Base-by-base conservation (phyloP, 306 rosid species). In the Calophaca sinica region DNA sequence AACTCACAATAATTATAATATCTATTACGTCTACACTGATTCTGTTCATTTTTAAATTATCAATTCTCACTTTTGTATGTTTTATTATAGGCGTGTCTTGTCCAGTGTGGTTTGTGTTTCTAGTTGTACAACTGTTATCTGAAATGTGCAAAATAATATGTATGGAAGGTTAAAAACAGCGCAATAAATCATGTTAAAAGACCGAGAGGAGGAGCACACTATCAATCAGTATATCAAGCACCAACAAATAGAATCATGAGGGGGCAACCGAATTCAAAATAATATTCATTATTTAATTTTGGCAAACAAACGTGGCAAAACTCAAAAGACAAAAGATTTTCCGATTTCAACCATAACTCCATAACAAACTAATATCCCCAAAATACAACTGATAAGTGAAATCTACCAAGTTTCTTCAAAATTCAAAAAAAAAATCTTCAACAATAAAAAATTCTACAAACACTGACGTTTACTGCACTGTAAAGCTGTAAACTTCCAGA, bases 91-190 rank as follows among this genome's bases (percentile, higher is more conserved):
- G 9, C 9, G 45, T 41, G 45, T 41, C 45, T 41, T 41, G 9
- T 41, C 45, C 9, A 6, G 45, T 36, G 45, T 39, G 45, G 45
- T 39, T 39, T 39, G 8, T 39, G 7, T 39, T 39, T 28, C 33
- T 20, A 9, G 15, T 42, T 42, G 36, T 20, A 15, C 28, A 15
- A 28, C 31, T 49, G 5, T 38, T 6, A 53, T 15, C 20, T 1
- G n/a, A 57, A 5, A 44, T 64, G 38, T 45, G 38, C 39, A 66
- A 46, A 53, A 38, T 50, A 50, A 68, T 14, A 50, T 49, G 14
- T 49, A 28, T 14, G 41, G 62, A 28, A 11, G 6, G 26, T 20
- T 11, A 9, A 52, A 75, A 6, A 48, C n/a, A 10, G 7, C 6
- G 10, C 12, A 15, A 54, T 12, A 44, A 49, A 48, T 35, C 49